Evolutionary conservation across 148 eudicot species (phyloP), one percentile per base, ranked within the genome.

Genomic region (Polygonum maritimum): DNA sequence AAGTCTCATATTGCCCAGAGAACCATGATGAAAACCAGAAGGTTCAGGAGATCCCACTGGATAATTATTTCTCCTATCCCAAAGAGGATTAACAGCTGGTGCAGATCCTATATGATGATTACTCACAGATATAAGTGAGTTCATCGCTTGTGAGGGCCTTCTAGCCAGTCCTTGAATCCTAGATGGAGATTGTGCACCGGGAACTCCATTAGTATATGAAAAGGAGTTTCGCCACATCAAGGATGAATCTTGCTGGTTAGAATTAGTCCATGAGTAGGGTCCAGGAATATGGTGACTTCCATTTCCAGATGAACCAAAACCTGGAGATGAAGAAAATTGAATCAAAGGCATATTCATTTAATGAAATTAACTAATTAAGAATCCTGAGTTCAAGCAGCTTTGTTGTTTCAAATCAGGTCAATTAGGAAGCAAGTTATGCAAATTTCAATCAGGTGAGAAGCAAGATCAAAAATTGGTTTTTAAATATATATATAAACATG

Each of bases 31-130:
- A 74, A 90, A 86, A 75, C 77, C 81, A 77, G 91, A 75, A 78
- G 91, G 75, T 75, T 87, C 89, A 62, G 89, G 92, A 18, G 92
- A 86, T 31, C 82, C 92, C 78, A 82, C 85, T 18, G 80, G 81
- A 84, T 82, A 86, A 41, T 84, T 69, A 84, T 81, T 87, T 62
- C 83, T 80, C 78, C 87, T 89, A 69, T 89, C 98, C 96, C 93
- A 89, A 54, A 87, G 77, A 83, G 84, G 84, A 80, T 91, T 87
- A n/a, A 83, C 76, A 69, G 89, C 84, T 47, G 96, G 96, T 47
- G 96, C 88, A 18, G 98, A 89, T 70, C 92, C 98, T 48, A 85
- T 90, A 51, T 88, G 93, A 79, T 85, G 93, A 77, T 80, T 79
- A 80, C 78, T 86, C 48, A 85, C 19, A 15, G 91, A 86, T 77